Percentiles rank a stretch among this genome's conserved stretches.
phyloP scores from a whole-genome alignment of 1,284 basidiomycete genomes.

The Puccinia brachypodii region DNA sequence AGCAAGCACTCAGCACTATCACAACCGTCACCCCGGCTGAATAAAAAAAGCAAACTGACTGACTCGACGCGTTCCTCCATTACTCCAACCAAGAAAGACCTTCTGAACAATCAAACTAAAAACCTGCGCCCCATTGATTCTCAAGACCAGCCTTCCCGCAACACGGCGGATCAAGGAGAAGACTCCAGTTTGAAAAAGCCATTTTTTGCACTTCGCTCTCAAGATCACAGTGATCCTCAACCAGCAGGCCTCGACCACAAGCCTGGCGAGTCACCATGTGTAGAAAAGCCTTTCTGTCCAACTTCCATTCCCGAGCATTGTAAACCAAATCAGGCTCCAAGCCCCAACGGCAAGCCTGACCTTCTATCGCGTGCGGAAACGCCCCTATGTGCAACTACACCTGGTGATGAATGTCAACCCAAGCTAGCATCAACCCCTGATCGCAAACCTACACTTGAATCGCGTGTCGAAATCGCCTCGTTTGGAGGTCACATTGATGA shows the following conservation, averaged over 20 bases:
- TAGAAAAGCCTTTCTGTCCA: no score
- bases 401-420: background rate
- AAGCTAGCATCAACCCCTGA: background rate
- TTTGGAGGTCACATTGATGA: background rate
- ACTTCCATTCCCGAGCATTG: no score
- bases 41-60: background rate
- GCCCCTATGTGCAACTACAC: background rate
- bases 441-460: background rate
- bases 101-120: background rate
- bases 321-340: background rate
- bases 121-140: background rate
- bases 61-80: background rate
- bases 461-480: background rate
- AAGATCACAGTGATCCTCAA: no score
- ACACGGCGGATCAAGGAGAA: background rate
- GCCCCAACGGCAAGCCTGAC: background rate
- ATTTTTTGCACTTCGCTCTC: background rate
- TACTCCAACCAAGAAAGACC: background rate
- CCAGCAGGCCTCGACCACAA: no score
- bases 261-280: background rate
- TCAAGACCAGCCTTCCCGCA: background rate
- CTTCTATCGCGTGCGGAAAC: background rate
- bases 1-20: conserved; percentile 2
- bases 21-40: background rate
- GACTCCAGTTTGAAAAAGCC: background rate